Base-by-base conservation (phyloP, 805 yeast species). In the Cyberlindnera mrakii region DNA sequence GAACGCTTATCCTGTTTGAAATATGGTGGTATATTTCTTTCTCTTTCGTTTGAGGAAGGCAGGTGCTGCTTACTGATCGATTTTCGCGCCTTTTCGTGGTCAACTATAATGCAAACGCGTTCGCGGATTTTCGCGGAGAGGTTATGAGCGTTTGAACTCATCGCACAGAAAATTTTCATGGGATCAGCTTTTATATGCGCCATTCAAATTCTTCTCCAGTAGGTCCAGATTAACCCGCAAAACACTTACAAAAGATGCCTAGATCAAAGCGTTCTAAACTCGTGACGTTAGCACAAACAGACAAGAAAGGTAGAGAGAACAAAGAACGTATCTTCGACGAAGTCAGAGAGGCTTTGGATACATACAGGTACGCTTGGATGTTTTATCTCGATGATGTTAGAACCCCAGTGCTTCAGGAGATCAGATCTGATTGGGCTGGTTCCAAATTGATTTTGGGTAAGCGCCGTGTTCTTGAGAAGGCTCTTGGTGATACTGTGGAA, bases 261-360 rank as follows among this genome's bases (percentile, higher is more conserved):
- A 87, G 96, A 77, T 89, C 97, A 31, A 90, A 82, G 65, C 91
- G 98, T 78, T 84, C 96, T 54, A 93, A 87, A 80, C 82, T 90
- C 55, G 95, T 93, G 48, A 86, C 98, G 13, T 74, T 93, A 55
- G 93, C 99, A 32, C 91, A 91, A 62, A 91, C 98, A 50, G 97
- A 89, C 54, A 93, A 89, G 67, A 93, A 93, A 63, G 96, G 96
- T 40, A 81, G 82, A 53, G 97, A 87, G 56, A 89, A 88, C 68
- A 93, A 93, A 64, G 91, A 80, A 54, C 75, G 91, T 57, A 80
- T 91, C 53, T 93, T 89, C 54, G 96, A 90, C 59, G 96, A 89
- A 50, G 82, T 93, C 41, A 81, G 96, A 68, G 75, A 75, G 47
- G 80, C 85, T 16, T 74, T 93, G 46, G 97, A 93, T 53, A 70